These are phyloP conservation scores for Linderniella brevidens DNA, from an alignment of 257 asterid genomes.

Conservation along the genomic window DNA sequence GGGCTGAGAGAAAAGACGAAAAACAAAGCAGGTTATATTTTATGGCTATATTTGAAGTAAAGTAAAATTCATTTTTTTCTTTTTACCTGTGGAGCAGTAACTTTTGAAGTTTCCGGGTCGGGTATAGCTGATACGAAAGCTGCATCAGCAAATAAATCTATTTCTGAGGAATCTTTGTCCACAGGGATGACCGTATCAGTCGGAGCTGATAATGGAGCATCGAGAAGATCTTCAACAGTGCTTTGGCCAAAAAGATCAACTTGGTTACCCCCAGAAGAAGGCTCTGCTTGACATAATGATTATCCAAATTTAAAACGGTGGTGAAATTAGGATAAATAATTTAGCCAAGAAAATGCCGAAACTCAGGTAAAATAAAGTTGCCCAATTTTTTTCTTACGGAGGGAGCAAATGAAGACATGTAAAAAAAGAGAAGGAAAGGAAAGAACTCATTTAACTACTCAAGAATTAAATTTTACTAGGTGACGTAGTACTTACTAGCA, in stretches of 20 bases:
- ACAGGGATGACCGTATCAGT: constrained; percentile 18
- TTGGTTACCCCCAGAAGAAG: constrained; percentile 46
- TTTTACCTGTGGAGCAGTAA: constrained; percentile 39
- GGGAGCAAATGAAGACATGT: too few species aligned
- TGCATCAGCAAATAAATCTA: constrained; percentile 84
- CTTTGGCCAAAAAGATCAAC: constrained; percentile 52
- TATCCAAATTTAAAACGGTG: neutral
- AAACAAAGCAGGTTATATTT: neutral
- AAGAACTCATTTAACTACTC: too few species aligned
- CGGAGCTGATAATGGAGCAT: constrained; percentile 39
- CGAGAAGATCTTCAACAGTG: constrained; percentile 48
- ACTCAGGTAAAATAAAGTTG: too few species aligned
- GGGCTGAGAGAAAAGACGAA: neutral
- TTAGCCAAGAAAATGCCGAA: too few species aligned
- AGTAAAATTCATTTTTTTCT: too few species aligned
- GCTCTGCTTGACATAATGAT: constrained; percentile 28
- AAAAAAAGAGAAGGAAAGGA: too few species aligned
- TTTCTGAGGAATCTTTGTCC: constrained; percentile 32
- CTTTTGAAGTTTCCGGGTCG: constrained; percentile 17
- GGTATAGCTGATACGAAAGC: constrained; percentile 59
- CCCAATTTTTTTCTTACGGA: too few species aligned
- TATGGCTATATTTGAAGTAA: too few species aligned
- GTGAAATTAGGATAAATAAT: too few species aligned
- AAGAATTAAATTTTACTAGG: too few species aligned
- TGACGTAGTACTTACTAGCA: constrained; percentile 42